Evolutionary conservation across 306 rosid species (phyloP).

Genomic region (Clitoria ternatea): DNA sequence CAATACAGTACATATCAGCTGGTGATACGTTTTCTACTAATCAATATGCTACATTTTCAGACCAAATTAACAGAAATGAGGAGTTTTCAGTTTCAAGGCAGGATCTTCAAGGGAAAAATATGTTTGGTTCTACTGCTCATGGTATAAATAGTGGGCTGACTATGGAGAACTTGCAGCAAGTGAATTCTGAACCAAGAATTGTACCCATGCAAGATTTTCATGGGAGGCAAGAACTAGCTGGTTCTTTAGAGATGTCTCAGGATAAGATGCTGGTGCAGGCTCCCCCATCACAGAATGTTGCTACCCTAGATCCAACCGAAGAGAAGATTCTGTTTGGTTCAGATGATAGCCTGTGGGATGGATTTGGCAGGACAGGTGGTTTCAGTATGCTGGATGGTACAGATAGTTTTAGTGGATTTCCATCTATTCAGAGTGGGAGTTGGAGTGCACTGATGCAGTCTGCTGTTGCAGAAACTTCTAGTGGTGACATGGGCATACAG

Average conservation of each 20-base stretch:
- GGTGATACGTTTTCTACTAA: constrained; percentile 51
- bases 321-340: constrained; percentile 95
- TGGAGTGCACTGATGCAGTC: constrained; percentile 99
- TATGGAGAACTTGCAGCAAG: constrained; percentile 61
- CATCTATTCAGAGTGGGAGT: constrained; percentile 82
- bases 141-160: constrained; percentile 48
- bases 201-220: constrained; percentile 57
- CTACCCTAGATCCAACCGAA: constrained; percentile 91
- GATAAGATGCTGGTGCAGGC: constrained; percentile 54
- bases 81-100: constrained; percentile 51
- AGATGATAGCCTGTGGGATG: constrained; percentile 88
- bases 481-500: constrained; percentile 63
- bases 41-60: constrained; percentile 54
- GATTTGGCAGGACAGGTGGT: constrained; percentile 63
- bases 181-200: constrained; percentile 58
- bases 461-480: constrained; percentile 93
- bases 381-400: constrained; percentile 53
- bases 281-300: constrained; percentile 54
- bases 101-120: constrained; percentile 57
- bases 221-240: constrained; percentile 61
- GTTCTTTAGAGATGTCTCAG: constrained; percentile 51
- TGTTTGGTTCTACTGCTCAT: constrained; percentile 48
- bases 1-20: constrained; percentile 50
- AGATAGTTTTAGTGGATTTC: constrained; percentile 51
- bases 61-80: constrained; percentile 59